phyloP scores from a whole-genome alignment of 257 asterid genomes.

The Ilex aquifolium region DNA sequence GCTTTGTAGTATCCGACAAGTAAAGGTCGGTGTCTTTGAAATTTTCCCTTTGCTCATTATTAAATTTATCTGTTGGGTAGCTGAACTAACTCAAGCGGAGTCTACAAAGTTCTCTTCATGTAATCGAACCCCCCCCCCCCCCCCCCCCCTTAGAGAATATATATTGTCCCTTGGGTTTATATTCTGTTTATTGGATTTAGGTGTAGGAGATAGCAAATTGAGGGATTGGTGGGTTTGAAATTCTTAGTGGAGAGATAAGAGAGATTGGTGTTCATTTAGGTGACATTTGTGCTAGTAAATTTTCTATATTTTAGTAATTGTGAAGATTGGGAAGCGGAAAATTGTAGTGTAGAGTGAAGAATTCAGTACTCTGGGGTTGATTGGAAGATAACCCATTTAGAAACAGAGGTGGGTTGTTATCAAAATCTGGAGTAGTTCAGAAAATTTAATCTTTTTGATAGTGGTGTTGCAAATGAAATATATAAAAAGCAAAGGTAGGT shows the following conservation, averaged over 20 bases:
- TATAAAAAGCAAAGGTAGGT: neutral
- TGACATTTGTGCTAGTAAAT: conserved; percentile 39
- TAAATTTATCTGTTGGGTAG: conserved; percentile 48
- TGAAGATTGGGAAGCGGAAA: too few relatives aligned
- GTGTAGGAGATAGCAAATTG: neutral
- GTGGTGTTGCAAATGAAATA: conserved; percentile 13
- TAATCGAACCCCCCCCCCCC: too few relatives aligned
- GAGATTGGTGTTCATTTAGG: conserved; percentile 64
- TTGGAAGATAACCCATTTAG: conserved; percentile 7
- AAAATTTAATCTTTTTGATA: neutral
- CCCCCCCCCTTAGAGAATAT: too few relatives aligned
- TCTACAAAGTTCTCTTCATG: conserved; percentile 24
- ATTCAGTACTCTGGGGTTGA: too few relatives aligned
- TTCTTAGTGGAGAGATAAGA: conserved; percentile 15
- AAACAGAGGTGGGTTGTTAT: neutral
- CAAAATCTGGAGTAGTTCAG: neutral
- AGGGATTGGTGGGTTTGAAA: conserved; percentile 26
- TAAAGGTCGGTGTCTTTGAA: conserved; percentile 32
- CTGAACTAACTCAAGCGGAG: conserved; percentile 74
- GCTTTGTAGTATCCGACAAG: conserved; percentile 33
- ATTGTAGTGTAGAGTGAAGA: too few relatives aligned
- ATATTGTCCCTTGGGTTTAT: neutral
- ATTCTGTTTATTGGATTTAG: neutral
- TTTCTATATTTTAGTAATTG: conserved; percentile 26
- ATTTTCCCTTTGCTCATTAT: conserved; percentile 5